phyloP scores from a whole-genome alignment of 257 asterid genomes.

The Perilla frutescens region DNA sequence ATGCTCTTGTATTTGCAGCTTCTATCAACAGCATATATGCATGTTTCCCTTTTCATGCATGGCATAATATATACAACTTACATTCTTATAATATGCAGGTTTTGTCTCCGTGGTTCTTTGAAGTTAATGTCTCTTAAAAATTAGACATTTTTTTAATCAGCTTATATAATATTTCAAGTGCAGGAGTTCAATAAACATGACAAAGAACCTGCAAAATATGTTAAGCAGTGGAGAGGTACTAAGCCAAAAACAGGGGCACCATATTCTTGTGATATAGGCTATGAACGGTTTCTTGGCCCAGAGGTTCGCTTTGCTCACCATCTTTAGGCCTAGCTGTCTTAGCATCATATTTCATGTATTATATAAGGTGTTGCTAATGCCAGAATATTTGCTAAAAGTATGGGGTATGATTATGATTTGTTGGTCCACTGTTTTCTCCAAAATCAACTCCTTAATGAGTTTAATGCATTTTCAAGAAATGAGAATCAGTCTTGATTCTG shows the following conservation, averaged over 20 bases:
- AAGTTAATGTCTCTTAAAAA: slow-evolving; percentile 9
- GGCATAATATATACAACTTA: slow-evolving; percentile 14
- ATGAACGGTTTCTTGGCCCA: slow-evolving; percentile 98
- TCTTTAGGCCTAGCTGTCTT: slow-evolving; percentile 35
- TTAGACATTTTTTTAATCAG: slow-evolving; percentile 30
- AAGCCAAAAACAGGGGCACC: slow-evolving; percentile 98
- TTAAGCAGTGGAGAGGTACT: slow-evolving; percentile 93
- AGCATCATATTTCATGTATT: slow-evolving; percentile 11
- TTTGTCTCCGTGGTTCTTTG: neutral
- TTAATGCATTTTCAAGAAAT: slow-evolving; percentile 24
- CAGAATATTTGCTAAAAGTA: neutral
- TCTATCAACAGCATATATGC: slow-evolving; percentile 2
- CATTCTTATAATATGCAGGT: neutral
- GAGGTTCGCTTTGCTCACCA: slow-evolving; percentile 64
- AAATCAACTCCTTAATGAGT: slow-evolving; percentile 2
- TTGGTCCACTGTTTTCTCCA: slow-evolving; percentile 9
- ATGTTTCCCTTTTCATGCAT: slow-evolving; percentile 21
- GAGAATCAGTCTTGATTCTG: slow-evolving; percentile 17
- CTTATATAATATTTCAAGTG: slow-evolving; percentile 35
- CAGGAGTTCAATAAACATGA: slow-evolving; percentile 98
- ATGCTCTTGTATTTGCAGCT: slow-evolving; percentile 19
- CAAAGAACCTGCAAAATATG: slow-evolving; percentile 84
- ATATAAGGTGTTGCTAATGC: neutral
- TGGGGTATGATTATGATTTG: slow-evolving; percentile 10
- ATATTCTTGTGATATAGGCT: slow-evolving; percentile 91